A percentile compares a stretch with the other conserved stretches of the same genome.
These are phyloP conservation scores for Vairimorpha necatrix DNA, from an alignment of 371 early-diverging fungal genomes.

Conservation along the genomic window DNA sequence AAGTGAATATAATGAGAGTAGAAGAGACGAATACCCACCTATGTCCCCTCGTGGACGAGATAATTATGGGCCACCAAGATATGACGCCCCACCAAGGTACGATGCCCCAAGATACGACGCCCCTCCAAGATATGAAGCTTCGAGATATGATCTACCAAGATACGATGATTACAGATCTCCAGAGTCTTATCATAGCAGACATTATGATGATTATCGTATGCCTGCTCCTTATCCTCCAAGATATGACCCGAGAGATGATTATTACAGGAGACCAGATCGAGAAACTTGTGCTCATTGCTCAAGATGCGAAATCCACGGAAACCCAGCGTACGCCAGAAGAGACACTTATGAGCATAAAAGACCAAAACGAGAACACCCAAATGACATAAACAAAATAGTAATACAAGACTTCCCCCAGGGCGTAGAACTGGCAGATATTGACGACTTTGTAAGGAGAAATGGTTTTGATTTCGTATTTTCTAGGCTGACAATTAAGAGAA, in stretches of 20 bases:
- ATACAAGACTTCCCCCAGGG: constrained; percentile 34
- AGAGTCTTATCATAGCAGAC: background rate
- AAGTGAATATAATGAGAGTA: constrained; percentile 5
- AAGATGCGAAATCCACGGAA: constrained; percentile 24
- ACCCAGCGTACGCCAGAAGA: background rate
- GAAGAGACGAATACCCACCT: constrained; percentile 4
- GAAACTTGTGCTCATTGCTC: constrained; percentile 31
- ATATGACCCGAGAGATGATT: background rate
- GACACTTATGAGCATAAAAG: background rate
- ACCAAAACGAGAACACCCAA: constrained; percentile 32
- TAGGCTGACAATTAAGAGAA: constrained; percentile 35
- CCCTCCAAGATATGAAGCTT: background rate
- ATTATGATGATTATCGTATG: background rate
- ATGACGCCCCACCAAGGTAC: background rate
- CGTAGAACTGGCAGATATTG: constrained; percentile 16
- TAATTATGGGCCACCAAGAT: background rate
- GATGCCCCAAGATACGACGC: background rate
- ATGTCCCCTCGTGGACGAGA: background rate
- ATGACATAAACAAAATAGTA: constrained; percentile 39
- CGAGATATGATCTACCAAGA: constrained; percentile 8
- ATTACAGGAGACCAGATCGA: background rate
- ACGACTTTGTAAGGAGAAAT: constrained; percentile 29
- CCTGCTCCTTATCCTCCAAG: background rate
- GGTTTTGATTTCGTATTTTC: constrained; percentile 46
- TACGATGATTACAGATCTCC: background rate